Evolutionary conservation across 1,139 yeast genomes (phyloP).

Genomic region (Yueomyces sp.): DNA sequence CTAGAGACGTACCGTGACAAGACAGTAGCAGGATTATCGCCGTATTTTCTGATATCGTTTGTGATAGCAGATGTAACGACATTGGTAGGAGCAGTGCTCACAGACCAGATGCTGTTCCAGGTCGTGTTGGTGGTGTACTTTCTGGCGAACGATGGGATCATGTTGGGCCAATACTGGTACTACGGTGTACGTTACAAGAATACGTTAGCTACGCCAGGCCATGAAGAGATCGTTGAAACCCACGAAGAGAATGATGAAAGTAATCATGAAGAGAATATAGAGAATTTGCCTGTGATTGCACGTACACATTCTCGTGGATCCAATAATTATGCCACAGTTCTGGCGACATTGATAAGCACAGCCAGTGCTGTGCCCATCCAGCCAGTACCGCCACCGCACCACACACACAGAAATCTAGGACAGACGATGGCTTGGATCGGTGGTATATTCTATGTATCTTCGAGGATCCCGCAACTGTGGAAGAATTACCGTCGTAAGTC

Average conservation of each 20-base stretch:
- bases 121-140: conserved; percentile 63
- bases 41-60: conserved; percentile 69
- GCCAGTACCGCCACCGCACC: conserved; percentile 6
- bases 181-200: conserved; percentile 36
- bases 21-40: conserved; percentile 79
- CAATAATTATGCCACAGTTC: conserved; percentile 1
- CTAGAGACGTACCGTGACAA: conserved; percentile 59
- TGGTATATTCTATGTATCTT: conserved; percentile 58
- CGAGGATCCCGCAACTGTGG: conserved; percentile 75
- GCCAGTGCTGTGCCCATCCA: conserved; percentile 4
- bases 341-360: neutral
- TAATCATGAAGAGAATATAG: too few relatives aligned
- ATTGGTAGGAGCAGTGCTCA: conserved; percentile 65
- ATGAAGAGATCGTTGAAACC: too few relatives aligned
- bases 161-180: conserved; percentile 68
- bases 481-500: conserved; percentile 68
- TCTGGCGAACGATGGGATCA: conserved; percentile 53
- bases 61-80: conserved; percentile 75
- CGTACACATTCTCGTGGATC: neutral
- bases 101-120: conserved; percentile 69
- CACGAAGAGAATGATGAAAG: too few relatives aligned
- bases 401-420: conserved; percentile 29
- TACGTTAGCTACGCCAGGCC: conserved; percentile 25
- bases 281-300: neutral
- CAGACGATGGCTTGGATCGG: conserved; percentile 67